phyloP scores from a whole-genome alignment of 129 eudicot genomes.

The Erigeron canadensis region DNA sequence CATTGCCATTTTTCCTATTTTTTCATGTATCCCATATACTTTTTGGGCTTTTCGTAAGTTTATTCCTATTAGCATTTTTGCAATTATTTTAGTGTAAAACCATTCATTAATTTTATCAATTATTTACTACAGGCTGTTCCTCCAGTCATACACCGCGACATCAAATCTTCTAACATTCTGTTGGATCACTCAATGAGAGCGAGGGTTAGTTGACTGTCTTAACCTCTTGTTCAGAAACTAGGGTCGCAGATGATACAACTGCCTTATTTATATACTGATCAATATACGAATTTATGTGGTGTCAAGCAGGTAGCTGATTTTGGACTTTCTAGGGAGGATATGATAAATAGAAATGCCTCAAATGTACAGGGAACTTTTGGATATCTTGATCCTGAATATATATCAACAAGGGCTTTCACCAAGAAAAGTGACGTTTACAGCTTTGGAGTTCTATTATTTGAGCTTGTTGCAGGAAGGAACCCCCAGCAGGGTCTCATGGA shows the following conservation, averaged over 20 bases:
- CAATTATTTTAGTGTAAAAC: background rate
- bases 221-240: too few relatives aligned
- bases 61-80: background rate
- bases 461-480: slow-evolving; percentile 85
- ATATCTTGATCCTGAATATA: slow-evolving; percentile 95
- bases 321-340: slow-evolving; percentile 97
- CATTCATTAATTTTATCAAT: slow-evolving; percentile 8
- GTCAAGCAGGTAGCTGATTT: slow-evolving; percentile 80
- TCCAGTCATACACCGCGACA: slow-evolving; percentile 94
- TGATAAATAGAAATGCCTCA: slow-evolving; percentile 65
- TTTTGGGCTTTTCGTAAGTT: slow-evolving; percentile 4
- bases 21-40: background rate
- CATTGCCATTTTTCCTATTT: slow-evolving; percentile 7
- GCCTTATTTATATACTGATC: slow-evolving; percentile 16
- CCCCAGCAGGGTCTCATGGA: slow-evolving; percentile 98
- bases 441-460: slow-evolving; percentile 87
- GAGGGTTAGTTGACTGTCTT: slow-evolving; percentile 51
- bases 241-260: background rate
- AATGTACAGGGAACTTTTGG: slow-evolving; percentile 92
- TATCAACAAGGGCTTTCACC: slow-evolving; percentile 85
- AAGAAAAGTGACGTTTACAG: slow-evolving; percentile 95
- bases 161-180: slow-evolving; percentile 90
- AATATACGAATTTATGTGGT: slow-evolving; percentile 8
- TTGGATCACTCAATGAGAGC: slow-evolving; percentile 96
- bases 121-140: slow-evolving; percentile 77